Base-by-base conservation (phyloP, 2,329 filamentous ascomycete genomes). In the Exophiala viscosa region DNA sequence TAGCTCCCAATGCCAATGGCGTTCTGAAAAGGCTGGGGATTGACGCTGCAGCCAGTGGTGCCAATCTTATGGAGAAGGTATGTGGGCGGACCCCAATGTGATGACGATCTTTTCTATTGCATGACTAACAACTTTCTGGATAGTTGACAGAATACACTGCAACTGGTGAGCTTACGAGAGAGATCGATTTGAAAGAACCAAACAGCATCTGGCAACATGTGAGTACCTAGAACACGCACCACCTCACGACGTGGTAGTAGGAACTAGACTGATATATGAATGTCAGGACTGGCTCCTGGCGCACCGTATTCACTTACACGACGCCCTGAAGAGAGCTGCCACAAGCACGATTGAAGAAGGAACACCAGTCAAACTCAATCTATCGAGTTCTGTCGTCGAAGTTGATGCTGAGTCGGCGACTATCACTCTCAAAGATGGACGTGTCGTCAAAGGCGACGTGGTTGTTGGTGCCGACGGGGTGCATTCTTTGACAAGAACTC, bases 1-100 rank as follows among this genome's bases (percentile, higher is more conserved):
- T 86, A 3, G 76, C 79, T 0, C 81, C 84, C 0, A 87, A 86
- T 60, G 70, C 76, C 2, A 83, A 84, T 64, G 79, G 80, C 0
- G 66, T 85, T 2, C 68, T 86, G 3, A 65, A 67, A 9, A 66
- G 73, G 31, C 65, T 78, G 44, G 75, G 76, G 0, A 58, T 79
- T 1, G 64, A 67, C 44, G 67, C 72, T 0, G 69, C 72, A 49
- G 63, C 65, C 0, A 69, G 69, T 38, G 73, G 73, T 1, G 70
- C 74, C 49, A 73, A 66, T 64, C 45, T 31, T 50, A 67, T 55
- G 20, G 59, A 67, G 49, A 64, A 45, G 63, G 69, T 57, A 67
- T 48, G 46, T 45, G 28, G 2, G 28, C 17, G 4, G 10, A n/a
- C 11, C 40, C 8, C 20, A 13, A 15, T 28, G 9, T 42, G 14